Base-by-base conservation (phyloP, 495 filamentous ascomycete species). In the Penicillium flavigenum region DNA sequence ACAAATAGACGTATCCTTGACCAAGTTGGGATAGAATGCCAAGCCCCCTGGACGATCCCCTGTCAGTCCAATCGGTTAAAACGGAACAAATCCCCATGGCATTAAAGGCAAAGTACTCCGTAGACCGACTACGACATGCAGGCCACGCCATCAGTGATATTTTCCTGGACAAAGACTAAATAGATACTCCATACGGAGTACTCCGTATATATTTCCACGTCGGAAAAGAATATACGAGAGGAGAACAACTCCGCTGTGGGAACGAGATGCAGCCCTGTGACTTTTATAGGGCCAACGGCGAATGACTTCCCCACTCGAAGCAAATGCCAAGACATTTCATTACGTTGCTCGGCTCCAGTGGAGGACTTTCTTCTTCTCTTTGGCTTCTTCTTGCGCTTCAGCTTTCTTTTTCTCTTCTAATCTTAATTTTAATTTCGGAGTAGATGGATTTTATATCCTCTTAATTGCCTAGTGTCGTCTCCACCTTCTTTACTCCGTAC, bases 171-270 rank as follows among this genome's bases (percentile, higher is more conserved):
- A 26, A 5, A 38, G 14, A 38, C 36, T 17, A n/a, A 39, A 39
- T 17, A 1, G 10, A 38, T 16, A n/a, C 5, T 4, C 22, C 24
- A 26, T 26, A 6, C 24, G 24, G 5, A 26, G 24, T 26, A 26
- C 24, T 26, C 24, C 24, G 24, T 26, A 26, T 26, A 6, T 5
- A 54, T 19, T 24, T 24, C 22, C 22, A 24, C 4, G 32, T 20
- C 43, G 20, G 17, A 36, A 26, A 22, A 44, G 19, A 17, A 46
- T 27, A 55, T 47, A 47, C 32, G 32, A 47, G 43, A 39, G 44
- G 44, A 47, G 43, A 47, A 34, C 32, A 55, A 55, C 53, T 55
- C 52, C 52, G 43, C 43, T 47, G 53, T 55, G 53, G 53, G 16
- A 38, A 39, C 16, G 16, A 16, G 5, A n/a, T 38, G 8, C 14